Base-by-base conservation (phyloP, 805 yeast genomes). In the Suhomyces emberorum region DNA sequence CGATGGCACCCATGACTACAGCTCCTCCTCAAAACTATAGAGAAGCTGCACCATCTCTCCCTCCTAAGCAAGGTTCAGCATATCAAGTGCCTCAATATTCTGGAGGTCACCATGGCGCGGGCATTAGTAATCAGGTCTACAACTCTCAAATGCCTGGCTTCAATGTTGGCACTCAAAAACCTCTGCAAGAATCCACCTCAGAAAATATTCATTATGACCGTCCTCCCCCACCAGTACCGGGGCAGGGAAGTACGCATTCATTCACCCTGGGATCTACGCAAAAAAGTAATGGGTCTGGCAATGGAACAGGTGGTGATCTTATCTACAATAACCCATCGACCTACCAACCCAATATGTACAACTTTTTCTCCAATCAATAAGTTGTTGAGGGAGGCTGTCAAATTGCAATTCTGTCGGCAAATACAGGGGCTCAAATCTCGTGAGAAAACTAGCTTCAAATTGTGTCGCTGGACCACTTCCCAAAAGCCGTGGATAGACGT, bases 341-440 rank as follows among this genome's bases (percentile, higher is more conserved):
- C 3, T 71, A 71, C 46, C 65, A 67, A 44, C 73, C 76, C 2
- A 59, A 69, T 38, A 65, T 70, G 68, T 72, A 72, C 43, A 59
- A 65, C 33, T 65, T 59, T 36, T 68, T 69, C 37, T 55, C 63
- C n/a, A 57, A 50, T 24, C 22, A 7, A 20, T 20, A 20, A n/a
- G n/a, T n/a, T n/a, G n/a, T n/a, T n/a, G n/a, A n/a, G n/a, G n/a
- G n/a, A n/a, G n/a, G n/a, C n/a, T n/a, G n/a, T n/a, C n/a, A n/a
- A n/a, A n/a, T n/a, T n/a, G n/a, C n/a, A n/a, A n/a, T n/a, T n/a
- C n/a, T n/a, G n/a, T n/a, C n/a, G n/a, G n/a, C n/a, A n/a, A n/a
- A n/a, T n/a, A n/a, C n/a, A n/a, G n/a, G n/a, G n/a, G n/a, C n/a
- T n/a, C n/a, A n/a, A n/a, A n/a, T n/a, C n/a, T n/a, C n/a, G n/a